Percentiles rank a stretch among this genome's conserved stretches.
Conservation (phyloP, 1,284 basidiomycete species). For the Ganoderma leucocontextum region DNA sequence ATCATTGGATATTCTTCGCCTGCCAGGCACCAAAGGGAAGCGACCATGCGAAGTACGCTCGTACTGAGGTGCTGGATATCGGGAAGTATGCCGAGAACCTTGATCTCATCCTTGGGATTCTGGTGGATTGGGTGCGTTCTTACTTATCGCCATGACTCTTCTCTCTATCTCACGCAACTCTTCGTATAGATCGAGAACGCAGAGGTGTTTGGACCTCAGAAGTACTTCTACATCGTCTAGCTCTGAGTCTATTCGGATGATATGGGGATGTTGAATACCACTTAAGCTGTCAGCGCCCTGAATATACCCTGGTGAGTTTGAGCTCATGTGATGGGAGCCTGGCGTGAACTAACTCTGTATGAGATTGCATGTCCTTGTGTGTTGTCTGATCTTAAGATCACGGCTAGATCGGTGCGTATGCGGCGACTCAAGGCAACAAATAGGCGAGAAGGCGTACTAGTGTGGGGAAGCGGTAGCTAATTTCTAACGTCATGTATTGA, state of each 20-base stretch:
- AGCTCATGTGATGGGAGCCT: not conserved
- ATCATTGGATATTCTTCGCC: slow-evolving; percentile 25
- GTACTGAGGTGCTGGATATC: slow-evolving; percentile 20
- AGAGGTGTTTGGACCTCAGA: slow-evolving; percentile 27
- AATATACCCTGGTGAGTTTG: slow-evolving; percentile 23
- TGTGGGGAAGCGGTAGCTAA: slow-evolving; percentile 10
- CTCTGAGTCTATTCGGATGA: not conserved
- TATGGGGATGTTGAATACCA: not conserved
- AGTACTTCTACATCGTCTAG: slow-evolving; percentile 25
- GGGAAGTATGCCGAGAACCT: slow-evolving; percentile 21
- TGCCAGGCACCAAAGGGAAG: slow-evolving; percentile 23
- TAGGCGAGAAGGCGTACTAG: slow-evolving; percentile 15
- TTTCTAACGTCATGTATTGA: slow-evolving; percentile 29
- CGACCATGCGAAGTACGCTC: slow-evolving; percentile 24
- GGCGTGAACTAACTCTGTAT: slow-evolving; percentile 5
- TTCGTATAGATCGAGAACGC: slow-evolving; percentile 21
- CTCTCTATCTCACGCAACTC: slow-evolving; percentile 2
- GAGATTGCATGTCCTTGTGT: slow-evolving; percentile 12
- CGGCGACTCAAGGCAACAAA: slow-evolving; percentile 3
- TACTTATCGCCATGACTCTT: not conserved
- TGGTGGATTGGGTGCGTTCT: slow-evolving; percentile 23
- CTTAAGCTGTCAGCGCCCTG: slow-evolving; percentile 2
- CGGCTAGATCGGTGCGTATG: slow-evolving; percentile 10
- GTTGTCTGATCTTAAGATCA: slow-evolving; percentile 1
- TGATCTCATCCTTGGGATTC: slow-evolving; percentile 21